Percentiles rank a stretch among this genome's conserved stretches.
These are phyloP conservation scores for Phytophthora lateralis DNA, from an alignment of 352 stramenopile species.

Conservation along the genomic window DNA sequence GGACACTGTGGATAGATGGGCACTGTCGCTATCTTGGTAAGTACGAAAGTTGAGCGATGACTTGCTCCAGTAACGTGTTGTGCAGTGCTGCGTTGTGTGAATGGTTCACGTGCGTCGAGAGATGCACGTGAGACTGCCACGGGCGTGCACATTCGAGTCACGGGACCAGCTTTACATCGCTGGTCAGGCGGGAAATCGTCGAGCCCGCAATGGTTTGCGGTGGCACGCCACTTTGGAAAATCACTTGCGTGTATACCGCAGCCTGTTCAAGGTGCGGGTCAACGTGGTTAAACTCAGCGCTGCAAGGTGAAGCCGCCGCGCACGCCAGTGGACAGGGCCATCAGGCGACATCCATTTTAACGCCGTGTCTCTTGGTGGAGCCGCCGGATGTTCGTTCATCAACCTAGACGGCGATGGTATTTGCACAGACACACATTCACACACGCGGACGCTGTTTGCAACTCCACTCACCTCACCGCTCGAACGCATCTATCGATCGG, in stretches of 20 bases:
- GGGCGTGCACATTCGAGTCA: background rate
- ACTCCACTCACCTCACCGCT: background rate
- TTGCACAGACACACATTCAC: background rate
- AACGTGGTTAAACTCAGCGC: background rate
- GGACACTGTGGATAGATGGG: background rate
- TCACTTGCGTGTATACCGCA: background rate
- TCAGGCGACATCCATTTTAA: conserved; percentile 5
- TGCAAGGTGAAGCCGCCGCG: background rate
- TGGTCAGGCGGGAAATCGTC: background rate
- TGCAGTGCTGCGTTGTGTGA: too few species aligned
- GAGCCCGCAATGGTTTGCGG: background rate
- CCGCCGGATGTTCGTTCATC: background rate
- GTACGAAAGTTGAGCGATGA: background rate
- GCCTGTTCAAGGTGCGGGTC: background rate
- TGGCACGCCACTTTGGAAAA: background rate
- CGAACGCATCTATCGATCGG: background rate
- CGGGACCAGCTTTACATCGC: background rate
- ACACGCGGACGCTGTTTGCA: background rate
- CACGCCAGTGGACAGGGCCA: conserved; percentile 17
- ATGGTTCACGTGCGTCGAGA: too few species aligned
- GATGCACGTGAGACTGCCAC: background rate
- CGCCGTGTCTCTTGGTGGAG: conserved; percentile 1
- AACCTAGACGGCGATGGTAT: background rate
- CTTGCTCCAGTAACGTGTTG: too few species aligned
- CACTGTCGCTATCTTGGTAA: too few species aligned